Evolutionary conservation across 1,284 basidiomycete genomes (phyloP).

Genomic region (Rhodotorula mucilaginosa): DNA sequence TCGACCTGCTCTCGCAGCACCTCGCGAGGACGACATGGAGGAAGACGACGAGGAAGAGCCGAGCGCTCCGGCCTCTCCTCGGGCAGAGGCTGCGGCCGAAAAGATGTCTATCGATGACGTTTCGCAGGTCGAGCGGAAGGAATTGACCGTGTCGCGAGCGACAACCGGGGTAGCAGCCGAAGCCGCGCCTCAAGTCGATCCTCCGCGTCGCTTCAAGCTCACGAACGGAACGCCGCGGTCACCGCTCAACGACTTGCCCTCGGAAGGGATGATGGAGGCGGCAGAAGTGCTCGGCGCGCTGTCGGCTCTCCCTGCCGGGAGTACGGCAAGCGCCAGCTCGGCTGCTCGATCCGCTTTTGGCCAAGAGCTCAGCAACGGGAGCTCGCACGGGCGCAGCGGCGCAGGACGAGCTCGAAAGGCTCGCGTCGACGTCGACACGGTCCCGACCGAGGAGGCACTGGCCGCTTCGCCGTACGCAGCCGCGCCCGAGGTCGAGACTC

Average conservation of each 20-base stretch:
- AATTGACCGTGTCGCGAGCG: too few relatives aligned
- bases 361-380: background rate
- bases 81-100: background rate
- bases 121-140: too few relatives aligned
- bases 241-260: constrained; percentile 16
- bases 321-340: background rate
- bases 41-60: constrained; percentile 46
- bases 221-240: background rate
- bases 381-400: background rate
- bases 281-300: constrained; percentile 50
- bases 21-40: constrained; percentile 21
- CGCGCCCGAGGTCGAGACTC: constrained; percentile 1
- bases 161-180: too few relatives aligned
- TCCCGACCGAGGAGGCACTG: background rate
- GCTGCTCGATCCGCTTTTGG: background rate
- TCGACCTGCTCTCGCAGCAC: constrained; percentile 5
- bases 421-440: constrained; percentile 19
- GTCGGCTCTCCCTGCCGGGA: constrained; percentile 28
- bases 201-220: background rate
- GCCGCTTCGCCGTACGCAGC: background rate
- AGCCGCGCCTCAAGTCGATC: background rate
- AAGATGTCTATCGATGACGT: background rate
- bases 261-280: constrained; percentile 49
- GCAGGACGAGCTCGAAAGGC: constrained; percentile 18
- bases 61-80: constrained; percentile 32